Evolutionary conservation across 768 basidiomycete species (phyloP), one percentile per base, ranked within the genome.

Genomic region (Saitozyma sp.): DNA sequence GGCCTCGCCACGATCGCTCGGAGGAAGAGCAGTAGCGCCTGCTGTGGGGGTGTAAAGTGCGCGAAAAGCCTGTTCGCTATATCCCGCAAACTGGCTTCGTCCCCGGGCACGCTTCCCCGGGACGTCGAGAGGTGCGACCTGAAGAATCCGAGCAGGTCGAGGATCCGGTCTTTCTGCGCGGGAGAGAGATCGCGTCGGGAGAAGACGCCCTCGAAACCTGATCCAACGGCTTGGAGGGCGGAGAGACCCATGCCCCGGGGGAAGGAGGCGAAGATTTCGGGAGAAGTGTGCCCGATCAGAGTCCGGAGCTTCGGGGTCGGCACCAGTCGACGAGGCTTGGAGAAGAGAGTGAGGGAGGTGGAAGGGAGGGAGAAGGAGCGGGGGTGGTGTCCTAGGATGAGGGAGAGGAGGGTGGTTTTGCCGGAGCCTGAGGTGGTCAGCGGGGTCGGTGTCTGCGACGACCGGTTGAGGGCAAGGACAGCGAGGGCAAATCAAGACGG

Each of bases 381-480:
- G 0, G 95, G 95, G 78, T 98, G 95, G 75, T 95, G 92, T 29
- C 95, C 95, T 0, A 92, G 92, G 45, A 99, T 81, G 39, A 97
- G 79, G 16, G 94, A 87, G 19, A 97, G 83, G 7, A 97, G 87
- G 0, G 95, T 98, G 0, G 93, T 93, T 81, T 98, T 99, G 14
- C 95, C 95, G 0, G 91, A 92, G 50, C 95, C 90, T 91, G 71
- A 4, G 38, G 8, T 6, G 9, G 37, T 41, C 45, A 46, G 45
- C n/a, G 45, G n/a, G 45, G 45, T 11, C n/a, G 45, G n/a, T 2
- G 45, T 11, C 45, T 46, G 11, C 13, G 45, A 46, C 11, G 6
- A 46, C 45, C 11, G 3, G n/a, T 6, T 6, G 11, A 13, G 45
- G 45, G 11, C 2, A 6, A 11, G 45, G 29, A 29, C 29, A 29